These are phyloP conservation scores for Lichtheimia corymbifera DNA, from an alignment of 371 early-diverging fungal genomes.

Conservation along the genomic window DNA sequence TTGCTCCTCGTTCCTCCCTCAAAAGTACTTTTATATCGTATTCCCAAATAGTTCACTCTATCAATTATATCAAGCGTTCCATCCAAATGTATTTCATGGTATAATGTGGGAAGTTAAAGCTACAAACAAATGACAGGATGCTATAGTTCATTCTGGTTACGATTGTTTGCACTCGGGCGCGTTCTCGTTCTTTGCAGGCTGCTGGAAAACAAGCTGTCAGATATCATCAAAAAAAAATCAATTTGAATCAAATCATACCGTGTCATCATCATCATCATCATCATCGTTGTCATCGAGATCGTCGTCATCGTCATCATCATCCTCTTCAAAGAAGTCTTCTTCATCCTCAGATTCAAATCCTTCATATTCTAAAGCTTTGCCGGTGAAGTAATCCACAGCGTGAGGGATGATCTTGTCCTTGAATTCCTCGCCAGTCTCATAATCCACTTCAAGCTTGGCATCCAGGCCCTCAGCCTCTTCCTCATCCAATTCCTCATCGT, in stretches of 20 bases:
- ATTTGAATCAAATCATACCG: slow-evolving; percentile 41
- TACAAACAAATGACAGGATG: background rate
- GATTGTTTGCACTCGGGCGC: slow-evolving; percentile 69
- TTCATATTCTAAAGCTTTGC: slow-evolving; percentile 87
- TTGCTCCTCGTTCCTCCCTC: background rate
- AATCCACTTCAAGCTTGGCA: slow-evolving; percentile 86
- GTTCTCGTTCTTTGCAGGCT: slow-evolving; percentile 44
- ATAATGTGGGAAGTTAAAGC: slow-evolving; percentile 5
- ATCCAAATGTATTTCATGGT: no score
- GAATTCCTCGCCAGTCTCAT: slow-evolving; percentile 86
- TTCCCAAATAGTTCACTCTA: background rate
- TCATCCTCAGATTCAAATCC: slow-evolving; percentile 69
- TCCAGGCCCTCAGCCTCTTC: slow-evolving; percentile 79
- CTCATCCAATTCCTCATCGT: slow-evolving; percentile 73
- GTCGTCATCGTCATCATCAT: slow-evolving; percentile 62
- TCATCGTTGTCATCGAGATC: slow-evolving; percentile 51
- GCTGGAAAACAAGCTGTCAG: background rate
- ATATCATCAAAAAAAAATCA: slow-evolving; percentile 10
- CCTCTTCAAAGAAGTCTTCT: slow-evolving; percentile 68
- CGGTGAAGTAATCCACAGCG: slow-evolving; percentile 98
- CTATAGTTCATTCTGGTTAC: slow-evolving; percentile 16
- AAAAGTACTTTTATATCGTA: background rate
- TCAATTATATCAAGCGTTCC: no score
- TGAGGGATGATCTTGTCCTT: slow-evolving; percentile 94
- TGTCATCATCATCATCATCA: slow-evolving; percentile 49